Conservation (phyloP, 192 early-diverging fungal genomes). For the Rhizoclosmatium globosum region DNA sequence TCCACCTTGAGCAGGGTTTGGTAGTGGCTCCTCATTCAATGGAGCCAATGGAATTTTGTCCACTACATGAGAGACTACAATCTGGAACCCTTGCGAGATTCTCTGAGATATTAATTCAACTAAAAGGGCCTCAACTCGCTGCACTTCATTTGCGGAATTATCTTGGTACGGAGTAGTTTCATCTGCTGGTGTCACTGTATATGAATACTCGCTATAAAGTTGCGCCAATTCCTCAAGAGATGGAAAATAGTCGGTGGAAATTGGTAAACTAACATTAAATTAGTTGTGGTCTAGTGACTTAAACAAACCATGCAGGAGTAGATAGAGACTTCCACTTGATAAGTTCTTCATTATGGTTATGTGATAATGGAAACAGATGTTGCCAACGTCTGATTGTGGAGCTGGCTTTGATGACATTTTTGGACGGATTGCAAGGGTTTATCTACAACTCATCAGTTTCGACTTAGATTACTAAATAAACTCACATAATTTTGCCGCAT, state of each 20-base stretch:
- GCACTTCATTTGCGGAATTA: conserved; percentile 16
- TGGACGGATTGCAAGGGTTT: conserved; percentile 42
- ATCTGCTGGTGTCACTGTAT: conserved; percentile 65
- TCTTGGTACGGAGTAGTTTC: conserved; percentile 45
- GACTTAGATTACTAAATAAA: background rate
- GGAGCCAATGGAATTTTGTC: conserved; percentile 34
- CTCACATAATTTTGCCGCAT: conserved; percentile 25
- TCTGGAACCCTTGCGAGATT: conserved; percentile 92
- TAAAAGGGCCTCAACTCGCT: conserved; percentile 62
- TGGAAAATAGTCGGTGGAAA: conserved; percentile 89
- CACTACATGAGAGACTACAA: conserved; percentile 62
- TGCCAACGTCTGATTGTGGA: conserved; percentile 78
- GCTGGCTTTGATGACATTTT: conserved; percentile 55
- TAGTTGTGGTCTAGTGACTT: background rate
- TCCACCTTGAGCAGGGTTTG: background rate
- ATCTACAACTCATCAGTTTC: background rate
- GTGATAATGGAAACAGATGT: conserved; percentile 76
- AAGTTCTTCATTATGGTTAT: conserved; percentile 62
- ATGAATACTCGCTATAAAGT: conserved; percentile 81
- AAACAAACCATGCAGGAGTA: conserved; percentile 80
- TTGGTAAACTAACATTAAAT: conserved; percentile 63
- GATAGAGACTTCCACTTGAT: conserved; percentile 90
- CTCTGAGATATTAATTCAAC: conserved; percentile 89
- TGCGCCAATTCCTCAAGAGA: conserved; percentile 70
- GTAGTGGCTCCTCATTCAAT: background rate